These are phyloP conservation scores for Pythium brachiatum DNA, from an alignment of 352 stramenopile genomes.

Conservation along the genomic window DNA sequence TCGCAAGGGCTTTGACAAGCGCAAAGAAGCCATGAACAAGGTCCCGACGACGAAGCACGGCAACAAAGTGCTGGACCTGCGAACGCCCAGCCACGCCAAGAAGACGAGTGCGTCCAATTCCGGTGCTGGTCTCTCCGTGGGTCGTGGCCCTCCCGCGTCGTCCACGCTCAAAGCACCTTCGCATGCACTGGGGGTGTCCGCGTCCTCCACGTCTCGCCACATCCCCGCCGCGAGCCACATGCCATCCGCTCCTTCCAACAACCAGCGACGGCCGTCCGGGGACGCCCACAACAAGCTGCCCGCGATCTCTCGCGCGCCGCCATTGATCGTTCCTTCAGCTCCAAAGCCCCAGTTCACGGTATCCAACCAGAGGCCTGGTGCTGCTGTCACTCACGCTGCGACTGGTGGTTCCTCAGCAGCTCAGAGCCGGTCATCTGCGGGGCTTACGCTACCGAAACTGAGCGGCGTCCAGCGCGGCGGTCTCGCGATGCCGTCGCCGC, in stretches of 20 bases:
- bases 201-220: neutral
- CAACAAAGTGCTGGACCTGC: slow-evolving; percentile 27
- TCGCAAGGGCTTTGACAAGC: slow-evolving; percentile 55
- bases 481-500: slow-evolving; percentile 37
- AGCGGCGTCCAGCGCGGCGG: neutral
- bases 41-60: slow-evolving; percentile 24
- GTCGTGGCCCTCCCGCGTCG: neutral
- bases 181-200: neutral
- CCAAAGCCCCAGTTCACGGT: neutral
- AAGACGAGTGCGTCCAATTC: neutral
- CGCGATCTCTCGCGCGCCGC: slow-evolving; percentile 9
- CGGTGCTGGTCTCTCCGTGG: neutral
- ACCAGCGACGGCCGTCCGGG: slow-evolving; percentile 3
- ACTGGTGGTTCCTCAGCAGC: neutral
- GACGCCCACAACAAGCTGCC: slow-evolving; percentile 11
- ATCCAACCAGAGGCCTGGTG: slow-evolving; percentile 1
- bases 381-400: neutral
- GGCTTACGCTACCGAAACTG: slow-evolving; percentile 35
- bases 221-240: slow-evolving; percentile 1
- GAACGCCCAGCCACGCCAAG: slow-evolving; percentile 9
- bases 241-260: neutral
- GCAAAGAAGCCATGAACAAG: slow-evolving; percentile 49
- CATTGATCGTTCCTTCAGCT: neutral
- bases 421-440: neutral
- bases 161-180: neutral